Evolutionary conservation across 2,329 filamentous ascomycete species (phyloP), one percentile per base, ranked within the genome.

Genomic region (Sporothrix globosa): DNA sequence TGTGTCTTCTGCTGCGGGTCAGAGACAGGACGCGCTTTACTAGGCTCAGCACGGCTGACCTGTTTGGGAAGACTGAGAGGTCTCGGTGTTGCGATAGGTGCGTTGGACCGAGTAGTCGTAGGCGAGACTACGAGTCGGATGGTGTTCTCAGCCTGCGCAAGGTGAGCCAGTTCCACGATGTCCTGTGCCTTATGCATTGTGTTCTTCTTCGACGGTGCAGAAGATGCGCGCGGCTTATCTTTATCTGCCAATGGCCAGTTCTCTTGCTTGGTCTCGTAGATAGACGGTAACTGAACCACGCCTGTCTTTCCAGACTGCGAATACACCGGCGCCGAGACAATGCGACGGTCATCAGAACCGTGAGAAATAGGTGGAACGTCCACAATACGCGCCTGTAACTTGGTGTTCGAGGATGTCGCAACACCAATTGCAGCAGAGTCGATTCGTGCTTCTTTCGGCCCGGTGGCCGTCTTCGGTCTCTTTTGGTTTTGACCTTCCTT

Each of bases 321-420:
- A 65, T 85, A 83, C 1, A 80, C 81, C 0, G 86, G 86, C 3
- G 85, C 86, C 13, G 86, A 88, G 4, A 83, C 81, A 41, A 81
- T 77, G 24, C 86, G 82, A 7, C 84, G 81, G 21, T 86, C 82
- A 3, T 74, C 69, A 11, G 61, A 19, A 4, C 50, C 53, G 14
- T 34, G 27, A 3, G 63, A 58, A 17, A 50, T 50, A 6, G 56
- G 27, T 4, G 54, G 66, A 5, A 60, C 60, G 6, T 70, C 69
- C 7, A 68, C 67, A 9, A 69, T 9, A 10, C 63, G 65, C 4
- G 53, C 56, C 17, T 70, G 69, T 10, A 52, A 21, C 34, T 69
- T 70, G n/a, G 58, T 30, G 5, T 69, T 69, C 13, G 69, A 52
- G 10, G 69, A 67, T 1, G 69, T 56, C 13, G 66, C 69, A 24